phyloP scores from a whole-genome alignment of 768 basidiomycete genomes.

The Rhizopogon vinicolor region DNA sequence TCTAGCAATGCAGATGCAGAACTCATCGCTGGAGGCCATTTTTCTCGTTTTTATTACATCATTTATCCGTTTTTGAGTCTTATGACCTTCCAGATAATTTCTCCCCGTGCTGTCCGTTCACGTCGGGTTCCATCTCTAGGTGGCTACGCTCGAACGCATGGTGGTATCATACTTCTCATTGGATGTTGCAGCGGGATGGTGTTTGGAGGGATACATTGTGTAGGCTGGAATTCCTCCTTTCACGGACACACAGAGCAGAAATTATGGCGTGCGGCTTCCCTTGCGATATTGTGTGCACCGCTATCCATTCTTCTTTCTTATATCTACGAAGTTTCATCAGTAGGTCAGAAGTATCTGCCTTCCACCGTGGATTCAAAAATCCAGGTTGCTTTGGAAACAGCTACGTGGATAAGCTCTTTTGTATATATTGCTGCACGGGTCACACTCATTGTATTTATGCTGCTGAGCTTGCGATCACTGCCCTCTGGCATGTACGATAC shows the following conservation, averaged over 20 bases:
- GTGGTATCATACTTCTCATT: not conserved
- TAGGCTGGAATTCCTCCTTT: slow-evolving; percentile 19
- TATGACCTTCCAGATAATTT: not conserved
- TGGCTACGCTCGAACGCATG: not conserved
- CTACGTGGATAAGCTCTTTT: not conserved
- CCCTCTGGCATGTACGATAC: slow-evolving; percentile 8
- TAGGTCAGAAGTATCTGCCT: not conserved
- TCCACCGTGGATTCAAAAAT: too few species aligned
- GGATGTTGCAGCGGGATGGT: slow-evolving; percentile 5
- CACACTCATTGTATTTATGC: slow-evolving; percentile 5
- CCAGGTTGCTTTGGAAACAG: too few species aligned
- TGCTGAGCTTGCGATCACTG: slow-evolving; percentile 7
- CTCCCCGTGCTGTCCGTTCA: not conserved
- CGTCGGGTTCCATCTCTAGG: not conserved
- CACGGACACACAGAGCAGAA: slow-evolving; percentile 10
- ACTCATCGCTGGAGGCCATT: not conserved
- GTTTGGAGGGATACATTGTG: slow-evolving; percentile 24
- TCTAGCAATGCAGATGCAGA: not conserved
- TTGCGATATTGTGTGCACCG: slow-evolving; percentile 5
- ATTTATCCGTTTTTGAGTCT: not conserved
- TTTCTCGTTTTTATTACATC: not conserved
- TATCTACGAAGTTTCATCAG: not conserved
- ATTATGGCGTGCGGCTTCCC: slow-evolving; percentile 18
- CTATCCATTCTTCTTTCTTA: not conserved
- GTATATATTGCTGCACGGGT: slow-evolving; percentile 10